Evolutionary conservation across 441 rosid genomes (phyloP).

Genomic region (Melastoma candidum): DNA sequence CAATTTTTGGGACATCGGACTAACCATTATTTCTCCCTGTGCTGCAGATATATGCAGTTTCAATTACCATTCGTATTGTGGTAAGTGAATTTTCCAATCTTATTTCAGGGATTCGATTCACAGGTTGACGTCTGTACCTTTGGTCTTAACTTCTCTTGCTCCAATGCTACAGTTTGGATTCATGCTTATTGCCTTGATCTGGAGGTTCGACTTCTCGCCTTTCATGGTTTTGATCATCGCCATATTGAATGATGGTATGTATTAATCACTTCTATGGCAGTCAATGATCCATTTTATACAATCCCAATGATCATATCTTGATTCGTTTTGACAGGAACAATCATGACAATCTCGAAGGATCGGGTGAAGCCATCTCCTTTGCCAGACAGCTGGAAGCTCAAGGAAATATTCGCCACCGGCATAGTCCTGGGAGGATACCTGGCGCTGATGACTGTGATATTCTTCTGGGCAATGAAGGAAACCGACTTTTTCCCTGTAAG

Average conservation of each 20-base stretch:
- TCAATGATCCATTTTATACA: background rate
- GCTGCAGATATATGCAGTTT: slow-evolving; percentile 80
- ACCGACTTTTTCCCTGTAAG: slow-evolving; percentile 67
- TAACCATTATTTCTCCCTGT: background rate
- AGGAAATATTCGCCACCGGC: slow-evolving; percentile 82
- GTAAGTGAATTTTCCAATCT: slow-evolving; percentile 31
- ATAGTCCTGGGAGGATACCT: slow-evolving; percentile 73
- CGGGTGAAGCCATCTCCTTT: slow-evolving; percentile 81
- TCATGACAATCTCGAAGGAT: slow-evolving; percentile 93
- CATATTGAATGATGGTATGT: slow-evolving; percentile 85
- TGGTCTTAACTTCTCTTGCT: too few species aligned
- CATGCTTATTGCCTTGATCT: slow-evolving; percentile 83
- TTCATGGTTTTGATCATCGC: slow-evolving; percentile 98
- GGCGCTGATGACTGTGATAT: slow-evolving; percentile 65
- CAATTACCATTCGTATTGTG: slow-evolving; percentile 94
- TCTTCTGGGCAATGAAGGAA: slow-evolving; percentile 64
- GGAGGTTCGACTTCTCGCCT: slow-evolving; percentile 91
- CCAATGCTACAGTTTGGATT: slow-evolving; percentile 56
- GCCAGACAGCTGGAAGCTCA: slow-evolving; percentile 91
- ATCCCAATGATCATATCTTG: background rate
- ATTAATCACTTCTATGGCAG: background rate
- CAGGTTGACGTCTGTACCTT: too few species aligned
- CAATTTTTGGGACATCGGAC: background rate
- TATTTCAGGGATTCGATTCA: slow-evolving; percentile 5
- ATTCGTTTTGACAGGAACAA: slow-evolving; percentile 37